Base-by-base conservation (phyloP, 2,329 filamentous ascomycete genomes). In the Aureobasidium uvarum region DNA sequence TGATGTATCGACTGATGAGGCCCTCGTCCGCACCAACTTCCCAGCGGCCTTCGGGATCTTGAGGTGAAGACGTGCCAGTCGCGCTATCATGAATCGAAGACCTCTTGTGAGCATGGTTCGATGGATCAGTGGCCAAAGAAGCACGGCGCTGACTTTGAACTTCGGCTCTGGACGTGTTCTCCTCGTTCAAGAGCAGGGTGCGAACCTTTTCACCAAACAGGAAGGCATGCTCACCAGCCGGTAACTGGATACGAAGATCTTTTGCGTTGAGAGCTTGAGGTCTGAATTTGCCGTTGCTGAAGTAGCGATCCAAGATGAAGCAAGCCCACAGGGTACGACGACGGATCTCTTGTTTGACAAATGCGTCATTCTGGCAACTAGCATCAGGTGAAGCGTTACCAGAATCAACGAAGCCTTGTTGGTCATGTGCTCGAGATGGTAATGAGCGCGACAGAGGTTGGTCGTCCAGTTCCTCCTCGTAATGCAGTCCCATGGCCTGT, bases 271-370 rank as follows among this genome's bases (percentile, higher is more conserved):
- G 81, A 71, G 85, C 86, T 16, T 83, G 81, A 1, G 84, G 81
- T 25, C 87, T 81, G 62, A 85, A 82, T 67, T 84, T 85, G 23
- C 88, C 88, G 69, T 84, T 87, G 41, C 86, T 84, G 28, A 91
- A 77, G 74, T 90, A 85, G 3, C 88, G 84, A 72, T 92, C 89
- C 69, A 92, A 80, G 60, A 91, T 86, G 66, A 89, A 86, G 71
- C 88, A 90, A 70, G 88, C 90, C 79, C 89, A 91, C 79, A 91
- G 89, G 0, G 89, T 90, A 7, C 89, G 83, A 31, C 89, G 81
- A 67, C 83, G 80, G 14, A 88, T 83, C 73, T 92, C 89, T 66
- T 85, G 85, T 41, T 83, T 78, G 25, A 88, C 83, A 54, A 84
- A 82, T 18, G 78, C 74, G 64, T 82, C 74, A 3, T 74, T 68